A percentile compares a stretch with the other conserved stretches of the same genome.
phyloP scores from a whole-genome alignment of 345 rosid genomes.

The Euphorbia lathyris region DNA sequence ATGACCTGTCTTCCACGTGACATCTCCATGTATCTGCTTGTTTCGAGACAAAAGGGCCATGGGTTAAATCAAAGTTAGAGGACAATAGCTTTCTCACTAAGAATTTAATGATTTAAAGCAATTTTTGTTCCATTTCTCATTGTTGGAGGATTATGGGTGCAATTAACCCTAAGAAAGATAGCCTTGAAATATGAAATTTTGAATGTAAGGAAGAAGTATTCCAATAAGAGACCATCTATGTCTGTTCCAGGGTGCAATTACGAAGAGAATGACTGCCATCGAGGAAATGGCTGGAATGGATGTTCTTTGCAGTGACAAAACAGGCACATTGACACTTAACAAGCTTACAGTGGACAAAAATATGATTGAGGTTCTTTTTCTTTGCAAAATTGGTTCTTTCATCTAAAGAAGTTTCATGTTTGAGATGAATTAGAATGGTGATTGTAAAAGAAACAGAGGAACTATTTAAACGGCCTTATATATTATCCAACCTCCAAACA shows the following conservation, averaged over 20 bases:
- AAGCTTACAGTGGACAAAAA: slow-evolving; percentile 43
- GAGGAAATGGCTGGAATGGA: slow-evolving; percentile 53
- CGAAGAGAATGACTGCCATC: slow-evolving; percentile 47
- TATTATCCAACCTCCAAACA: not conserved
- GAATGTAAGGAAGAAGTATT: not conserved
- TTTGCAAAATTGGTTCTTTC: not conserved
- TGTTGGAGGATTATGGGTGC: too few species aligned
- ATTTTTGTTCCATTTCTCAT: too few species aligned
- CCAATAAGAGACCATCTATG: not conserved
- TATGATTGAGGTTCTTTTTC: slow-evolving; percentile 31
- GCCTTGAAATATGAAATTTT: not conserved
- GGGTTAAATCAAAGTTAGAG: too few species aligned
- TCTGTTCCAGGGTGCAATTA: slow-evolving; percentile 35
- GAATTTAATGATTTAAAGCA: too few species aligned
- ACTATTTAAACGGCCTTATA: not conserved
- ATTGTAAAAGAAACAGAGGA: not conserved
- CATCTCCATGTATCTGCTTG: too few species aligned
- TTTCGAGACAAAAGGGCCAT: too few species aligned
- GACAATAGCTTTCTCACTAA: too few species aligned
- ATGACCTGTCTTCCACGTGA: too few species aligned
- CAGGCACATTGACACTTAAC: slow-evolving; percentile 41
- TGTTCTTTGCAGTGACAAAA: slow-evolving; percentile 44
- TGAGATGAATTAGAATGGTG: not conserved
- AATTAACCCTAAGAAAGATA: not conserved
- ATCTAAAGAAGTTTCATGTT: not conserved